Conservation (phyloP, 1,284 basidiomycete genomes). For the Cronartium quercuum region DNA sequence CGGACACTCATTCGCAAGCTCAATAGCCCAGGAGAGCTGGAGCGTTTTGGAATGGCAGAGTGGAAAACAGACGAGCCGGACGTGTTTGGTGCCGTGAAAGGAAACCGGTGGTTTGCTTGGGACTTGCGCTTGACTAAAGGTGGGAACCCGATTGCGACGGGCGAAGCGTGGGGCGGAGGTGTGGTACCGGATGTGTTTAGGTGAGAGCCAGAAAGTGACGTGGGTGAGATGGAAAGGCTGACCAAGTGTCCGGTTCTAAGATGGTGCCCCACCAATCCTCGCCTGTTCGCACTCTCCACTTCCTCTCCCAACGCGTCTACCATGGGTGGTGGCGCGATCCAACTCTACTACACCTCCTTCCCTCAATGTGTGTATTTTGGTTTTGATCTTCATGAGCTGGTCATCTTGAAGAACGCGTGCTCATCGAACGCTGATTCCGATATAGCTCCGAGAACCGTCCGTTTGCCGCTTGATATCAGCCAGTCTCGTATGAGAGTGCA, state of each 20-base stretch:
- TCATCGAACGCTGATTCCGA: not conserved
- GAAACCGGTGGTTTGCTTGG: conserved; percentile 28
- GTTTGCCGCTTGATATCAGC: conserved; percentile 4
- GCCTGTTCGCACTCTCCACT: conserved; percentile 28
- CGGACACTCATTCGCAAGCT: conserved; percentile 21
- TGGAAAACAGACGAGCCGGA: conserved; percentile 29
- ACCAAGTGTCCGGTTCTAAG: not conserved
- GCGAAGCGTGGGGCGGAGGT: conserved; percentile 9
- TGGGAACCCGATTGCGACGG: conserved; percentile 19
- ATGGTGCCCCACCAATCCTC: conserved; percentile 32
- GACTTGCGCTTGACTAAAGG: conserved; percentile 16
- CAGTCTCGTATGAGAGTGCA: conserved; percentile 15
- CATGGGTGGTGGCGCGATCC: conserved; percentile 12
- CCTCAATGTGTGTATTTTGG: conserved; percentile 12
- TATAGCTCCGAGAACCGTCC: conserved; percentile 10
- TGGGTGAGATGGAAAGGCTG: not conserved
- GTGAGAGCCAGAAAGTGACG: not conserved
- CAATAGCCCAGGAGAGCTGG: not conserved
- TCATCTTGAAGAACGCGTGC: not conserved
- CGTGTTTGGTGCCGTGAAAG: conserved; percentile 31
- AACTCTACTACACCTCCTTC: conserved; percentile 22
- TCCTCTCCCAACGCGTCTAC: conserved; percentile 25
- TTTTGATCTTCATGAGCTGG: not conserved
- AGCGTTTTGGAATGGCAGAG: conserved; percentile 24
- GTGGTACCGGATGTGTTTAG: conserved; percentile 17